Conservation (phyloP, 2,329 filamentous ascomycete genomes). For the Sporothrix variecibatus region DNA sequence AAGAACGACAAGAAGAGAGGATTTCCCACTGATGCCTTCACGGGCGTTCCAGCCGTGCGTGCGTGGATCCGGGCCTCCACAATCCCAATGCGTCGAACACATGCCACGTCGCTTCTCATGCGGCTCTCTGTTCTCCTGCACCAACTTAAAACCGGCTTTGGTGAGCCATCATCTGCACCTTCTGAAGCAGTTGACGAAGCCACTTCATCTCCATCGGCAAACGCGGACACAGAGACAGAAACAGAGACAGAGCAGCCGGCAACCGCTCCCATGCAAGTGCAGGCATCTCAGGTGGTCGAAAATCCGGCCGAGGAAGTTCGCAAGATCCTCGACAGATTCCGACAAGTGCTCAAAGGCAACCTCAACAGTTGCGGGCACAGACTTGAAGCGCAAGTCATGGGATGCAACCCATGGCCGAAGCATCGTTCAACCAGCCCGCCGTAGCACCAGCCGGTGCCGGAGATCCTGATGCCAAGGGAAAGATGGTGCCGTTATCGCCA, state of each 20-base stretch:
- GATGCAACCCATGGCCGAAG: constrained; percentile 21
- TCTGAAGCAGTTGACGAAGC: too few species aligned
- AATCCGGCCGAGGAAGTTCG: too few species aligned
- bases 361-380: too few species aligned
- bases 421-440: background rate
- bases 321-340: background rate
- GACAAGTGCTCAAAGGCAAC: background rate
- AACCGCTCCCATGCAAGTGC: background rate
- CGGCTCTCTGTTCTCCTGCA: constrained; percentile 20
- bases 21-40: constrained; percentile 8
- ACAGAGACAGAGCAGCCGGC: background rate
- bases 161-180: background rate
- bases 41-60: constrained; percentile 23
- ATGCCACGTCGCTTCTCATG: constrained; percentile 20
- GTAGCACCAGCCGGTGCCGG: background rate
- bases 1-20: background rate
- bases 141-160: constrained; percentile 1
- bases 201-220: background rate
- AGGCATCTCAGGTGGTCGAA: background rate
- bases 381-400: background rate
- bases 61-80: constrained; percentile 25
- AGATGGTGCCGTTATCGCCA: background rate
- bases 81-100: constrained; percentile 12
- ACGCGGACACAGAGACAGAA: background rate
- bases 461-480: background rate